Evolutionary conservation across 2,329 filamentous ascomycete species (phyloP), one percentile per base, ranked within the genome.

Genomic region (Bipolaris victoriae): DNA sequence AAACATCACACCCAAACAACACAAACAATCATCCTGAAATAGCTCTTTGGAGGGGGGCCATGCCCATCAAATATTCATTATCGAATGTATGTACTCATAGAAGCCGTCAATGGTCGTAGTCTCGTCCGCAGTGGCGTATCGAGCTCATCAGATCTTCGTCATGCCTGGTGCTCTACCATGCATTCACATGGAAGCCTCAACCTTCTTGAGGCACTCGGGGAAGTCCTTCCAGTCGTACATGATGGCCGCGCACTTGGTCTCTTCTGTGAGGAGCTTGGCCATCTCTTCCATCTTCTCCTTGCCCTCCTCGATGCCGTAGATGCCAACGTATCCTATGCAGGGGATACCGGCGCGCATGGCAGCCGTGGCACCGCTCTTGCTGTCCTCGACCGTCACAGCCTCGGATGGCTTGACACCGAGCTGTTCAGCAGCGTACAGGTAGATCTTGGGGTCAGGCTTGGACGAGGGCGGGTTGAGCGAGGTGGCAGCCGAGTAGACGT

Each of bases 401-500:
- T 96, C 88, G 45, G 81, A 80, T 1, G 91, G 81, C 69, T 84
- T 85, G 78, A 89, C 89, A 60, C 88, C 89, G 49, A 96, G 83
- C 73, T 86, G 80, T 78, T 92, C 80, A 73, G 92, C 85, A 20
- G 92, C 90, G 76, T 89, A 84, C 63, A 92, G 79, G 81, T 97
- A 97, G 78, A 97, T 89, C 65, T 91, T 90, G 16, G 93, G 92
- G 78, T 96, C 90, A 15, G 92, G 92, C 85, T 97, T 97, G 77
- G 87, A 90, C 53, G 91, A 93, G n/a, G 92, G 92, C 71, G 82
- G 86, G 55, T 85, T 81, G 67, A 97, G 84, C 57, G 88, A 91
- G 31, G 88, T 91, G 55, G 91, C 91, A 53, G 92, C 92, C 43
- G 88, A 91, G 84, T 90, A 97, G 75, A 96, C 84, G 66, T 87